phyloP scores from a whole-genome alignment of 202 grass and related monocot genomes.

The Sporobolus alterniflorus region DNA sequence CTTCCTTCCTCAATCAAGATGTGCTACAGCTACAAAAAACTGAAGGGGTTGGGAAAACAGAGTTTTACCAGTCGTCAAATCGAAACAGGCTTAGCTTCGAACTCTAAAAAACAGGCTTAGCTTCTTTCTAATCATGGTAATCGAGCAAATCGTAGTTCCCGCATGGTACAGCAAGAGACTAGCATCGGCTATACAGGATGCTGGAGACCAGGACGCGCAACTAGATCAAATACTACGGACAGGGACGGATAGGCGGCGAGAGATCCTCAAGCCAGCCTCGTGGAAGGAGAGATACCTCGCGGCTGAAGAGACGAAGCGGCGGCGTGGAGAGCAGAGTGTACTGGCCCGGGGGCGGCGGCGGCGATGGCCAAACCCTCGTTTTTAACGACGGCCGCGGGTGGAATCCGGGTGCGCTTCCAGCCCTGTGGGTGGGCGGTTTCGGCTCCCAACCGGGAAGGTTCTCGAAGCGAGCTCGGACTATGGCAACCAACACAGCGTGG shows the following conservation, averaged over 20 bases:
- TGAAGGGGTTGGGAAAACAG: not conserved
- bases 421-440: not conserved
- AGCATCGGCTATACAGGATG: too few species aligned
- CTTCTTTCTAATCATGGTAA: too few species aligned
- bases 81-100: not conserved
- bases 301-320: not conserved
- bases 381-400: conserved; percentile 36
- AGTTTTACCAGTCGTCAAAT: not conserved
- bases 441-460: not conserved
- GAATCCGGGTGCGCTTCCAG: conserved; percentile 33
- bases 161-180: not conserved
- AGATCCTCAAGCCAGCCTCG: not conserved
- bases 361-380: conserved; percentile 34
- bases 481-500: not conserved
- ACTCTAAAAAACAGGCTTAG: not conserved
- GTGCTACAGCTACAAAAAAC: not conserved
- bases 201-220: not conserved
- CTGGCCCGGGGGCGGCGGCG: too few species aligned
- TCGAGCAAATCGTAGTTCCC: not conserved
- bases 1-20: not conserved
- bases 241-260: not conserved
- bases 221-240: not conserved
- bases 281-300: conserved; percentile 6
- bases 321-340: conserved; percentile 3
- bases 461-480: not conserved